Base-by-base conservation (phyloP, 208 protist species). In the Entamoeba dispar region DNA sequence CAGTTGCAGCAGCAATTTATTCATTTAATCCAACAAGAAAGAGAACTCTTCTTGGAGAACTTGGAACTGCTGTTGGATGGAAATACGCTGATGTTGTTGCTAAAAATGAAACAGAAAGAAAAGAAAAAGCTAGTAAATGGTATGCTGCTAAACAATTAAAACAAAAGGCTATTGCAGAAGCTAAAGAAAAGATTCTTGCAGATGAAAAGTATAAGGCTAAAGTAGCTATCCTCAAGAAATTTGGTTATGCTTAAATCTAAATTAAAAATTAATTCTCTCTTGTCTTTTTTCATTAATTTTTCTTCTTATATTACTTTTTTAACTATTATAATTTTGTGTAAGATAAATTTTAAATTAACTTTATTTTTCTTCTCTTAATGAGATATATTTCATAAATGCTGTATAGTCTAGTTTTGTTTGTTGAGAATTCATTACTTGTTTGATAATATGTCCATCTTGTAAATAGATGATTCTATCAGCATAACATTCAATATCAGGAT, bases 41-140 rank as follows among this genome's bases (percentile, higher is more conserved):
- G 93, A 95, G 92, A 95, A 97, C 95, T 90, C 92, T 94, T 14
- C 95, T 98, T 14, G 97, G 96, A 86, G 92, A 94, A 69, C 93
- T 98, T 15, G 93, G 96, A 91, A 90, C 34, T 34, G 94, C 96
- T 93, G 94, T 97, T 91, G 97, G 97, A 92, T 98, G 97, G 97
- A 97, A 98, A 95, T 95, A 98, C 94, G 92, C 73, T 73, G 95
- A 92, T 38, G 94, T 97, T 90, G 96, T 98, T 92, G 93, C 55
- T 15, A 93, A 61, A 31, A 95, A 98, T 73, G 97, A 98, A 96
- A 96, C 92, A 31, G 96, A 97, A 95, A 94, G 97, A 77, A 97
- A 97, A 93, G 95, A 92, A 34, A 93, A 93, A 55, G 91, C 92
- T 91, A 69, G 0, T 38, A 77, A 77, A 34, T 77, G n/a, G 27